phyloP scores from a whole-genome alignment of 768 basidiomycete species.

The Mycena kentingensis region DNA sequence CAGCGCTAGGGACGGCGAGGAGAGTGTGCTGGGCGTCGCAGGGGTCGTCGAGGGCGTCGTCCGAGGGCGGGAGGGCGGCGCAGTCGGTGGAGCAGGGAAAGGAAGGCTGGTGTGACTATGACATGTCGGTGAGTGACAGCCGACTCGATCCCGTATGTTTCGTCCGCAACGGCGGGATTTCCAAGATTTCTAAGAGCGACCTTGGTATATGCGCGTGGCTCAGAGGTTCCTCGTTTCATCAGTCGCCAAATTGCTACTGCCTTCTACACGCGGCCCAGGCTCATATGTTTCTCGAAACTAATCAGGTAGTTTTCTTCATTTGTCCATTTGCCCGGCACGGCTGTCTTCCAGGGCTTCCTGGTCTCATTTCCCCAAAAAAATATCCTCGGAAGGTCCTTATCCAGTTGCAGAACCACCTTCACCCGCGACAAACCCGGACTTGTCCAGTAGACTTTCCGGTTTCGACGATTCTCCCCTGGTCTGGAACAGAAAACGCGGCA shows the following conservation, averaged over 20 bases:
- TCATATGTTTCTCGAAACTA: background rate
- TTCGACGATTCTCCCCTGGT: background rate
- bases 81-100: constrained; percentile 21
- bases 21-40: constrained; percentile 22
- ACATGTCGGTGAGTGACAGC: background rate
- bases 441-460: background rate
- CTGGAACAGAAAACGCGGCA: constrained; percentile 17
- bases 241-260: background rate
- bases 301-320: constrained; percentile 21
- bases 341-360: background rate
- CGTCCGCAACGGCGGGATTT: constrained; percentile 5
- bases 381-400: too few species aligned
- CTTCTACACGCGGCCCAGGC: background rate
- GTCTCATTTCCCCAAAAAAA: background rate
- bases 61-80: constrained; percentile 8
- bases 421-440: background rate
- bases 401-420: background rate
- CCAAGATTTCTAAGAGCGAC: background rate
- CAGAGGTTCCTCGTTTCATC: background rate
- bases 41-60: constrained; percentile 8
- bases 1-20: background rate
- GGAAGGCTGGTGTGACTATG: constrained; percentile 21
- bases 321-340: background rate
- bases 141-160: background rate
- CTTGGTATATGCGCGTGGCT: background rate